These are phyloP conservation scores for Brassica incana DNA, from an alignment of 345 rosid species.

Conservation along the genomic window DNA sequence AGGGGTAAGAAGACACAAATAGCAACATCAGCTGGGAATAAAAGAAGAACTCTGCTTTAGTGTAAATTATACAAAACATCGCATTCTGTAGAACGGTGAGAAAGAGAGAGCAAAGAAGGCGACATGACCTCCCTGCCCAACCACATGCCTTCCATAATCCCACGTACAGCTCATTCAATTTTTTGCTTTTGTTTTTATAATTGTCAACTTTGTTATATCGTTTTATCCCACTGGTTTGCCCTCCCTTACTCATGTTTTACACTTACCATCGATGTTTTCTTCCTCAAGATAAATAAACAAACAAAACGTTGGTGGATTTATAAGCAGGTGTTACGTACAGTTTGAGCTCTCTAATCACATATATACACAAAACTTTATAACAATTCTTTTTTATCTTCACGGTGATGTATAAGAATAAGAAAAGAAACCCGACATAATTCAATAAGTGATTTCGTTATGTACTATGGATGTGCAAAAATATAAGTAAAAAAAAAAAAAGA, in stretches of 20 bases:
- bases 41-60: slow-evolving; percentile 22
- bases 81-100: slow-evolving; percentile 33
- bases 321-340: not conserved
- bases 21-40: slow-evolving; percentile 32
- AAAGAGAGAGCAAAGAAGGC: slow-evolving; percentile 37
- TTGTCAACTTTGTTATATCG: slow-evolving; percentile 29
- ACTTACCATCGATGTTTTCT: not conserved
- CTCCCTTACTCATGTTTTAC: not conserved
- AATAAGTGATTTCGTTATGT: not conserved
- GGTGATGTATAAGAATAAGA: not conserved
- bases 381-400: not conserved
- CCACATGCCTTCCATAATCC: slow-evolving; percentile 44
- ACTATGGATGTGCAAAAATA: not conserved
- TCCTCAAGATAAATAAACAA: slow-evolving; percentile 2
- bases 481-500: not conserved
- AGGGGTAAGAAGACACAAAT: slow-evolving; percentile 23
- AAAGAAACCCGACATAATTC: not conserved
- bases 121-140: slow-evolving; percentile 43
- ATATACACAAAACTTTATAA: not conserved
- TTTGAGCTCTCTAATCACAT: not conserved
- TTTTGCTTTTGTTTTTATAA: slow-evolving; percentile 11
- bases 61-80: slow-evolving; percentile 32
- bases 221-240: slow-evolving; percentile 1
- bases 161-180: slow-evolving; percentile 42
- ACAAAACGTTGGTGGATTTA: not conserved